Percentiles rank a stretch among this genome's conserved stretches.
Evolutionary conservation across 208 protist species (phyloP).

Genomic region (Crithidia thermophila): DNA sequence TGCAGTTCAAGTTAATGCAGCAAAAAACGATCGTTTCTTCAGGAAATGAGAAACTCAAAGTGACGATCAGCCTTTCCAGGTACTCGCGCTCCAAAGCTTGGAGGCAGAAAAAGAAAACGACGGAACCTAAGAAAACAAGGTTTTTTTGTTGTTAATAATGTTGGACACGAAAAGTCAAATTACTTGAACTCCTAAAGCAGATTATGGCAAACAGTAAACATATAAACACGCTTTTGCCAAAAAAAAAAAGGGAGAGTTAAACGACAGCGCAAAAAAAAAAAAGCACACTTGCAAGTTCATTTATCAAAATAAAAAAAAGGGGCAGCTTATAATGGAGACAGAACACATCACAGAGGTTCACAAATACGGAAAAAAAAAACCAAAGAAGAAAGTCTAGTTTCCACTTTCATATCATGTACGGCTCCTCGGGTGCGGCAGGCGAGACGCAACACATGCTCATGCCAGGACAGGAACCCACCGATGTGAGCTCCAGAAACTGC

Average conservation of each 20-base stretch:
- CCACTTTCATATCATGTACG: constrained; percentile 23
- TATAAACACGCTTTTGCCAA: no score
- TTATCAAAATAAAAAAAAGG: not conserved
- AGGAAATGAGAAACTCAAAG: no score
- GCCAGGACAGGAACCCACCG: constrained; percentile 47
- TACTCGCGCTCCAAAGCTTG: no score
- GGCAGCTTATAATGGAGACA: not conserved
- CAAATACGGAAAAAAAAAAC: constrained; percentile 14
- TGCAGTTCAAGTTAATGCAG: no score
- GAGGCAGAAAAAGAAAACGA: no score
- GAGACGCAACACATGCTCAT: constrained; percentile 35
- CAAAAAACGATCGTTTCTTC: no score
- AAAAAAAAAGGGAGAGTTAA: constrained; percentile 10
- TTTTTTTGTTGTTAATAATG: no score
- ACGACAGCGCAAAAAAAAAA: constrained; percentile 11
- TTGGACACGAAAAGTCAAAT: no score
- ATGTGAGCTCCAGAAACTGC: constrained; percentile 63
- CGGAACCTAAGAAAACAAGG: no score
- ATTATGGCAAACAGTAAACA: no score
- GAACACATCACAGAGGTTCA: constrained; percentile 6
- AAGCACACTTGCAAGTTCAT: not conserved
- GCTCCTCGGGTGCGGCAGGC: constrained; percentile 5
- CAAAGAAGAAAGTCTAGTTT: not conserved
- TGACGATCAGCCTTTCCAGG: no score
- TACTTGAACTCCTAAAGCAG: no score